A percentile compares a stretch with the other conserved stretches of the same genome.
phyloP scores from a whole-genome alignment of 2,329 filamentous ascomycete genomes.

The Microsporum canis region DNA sequence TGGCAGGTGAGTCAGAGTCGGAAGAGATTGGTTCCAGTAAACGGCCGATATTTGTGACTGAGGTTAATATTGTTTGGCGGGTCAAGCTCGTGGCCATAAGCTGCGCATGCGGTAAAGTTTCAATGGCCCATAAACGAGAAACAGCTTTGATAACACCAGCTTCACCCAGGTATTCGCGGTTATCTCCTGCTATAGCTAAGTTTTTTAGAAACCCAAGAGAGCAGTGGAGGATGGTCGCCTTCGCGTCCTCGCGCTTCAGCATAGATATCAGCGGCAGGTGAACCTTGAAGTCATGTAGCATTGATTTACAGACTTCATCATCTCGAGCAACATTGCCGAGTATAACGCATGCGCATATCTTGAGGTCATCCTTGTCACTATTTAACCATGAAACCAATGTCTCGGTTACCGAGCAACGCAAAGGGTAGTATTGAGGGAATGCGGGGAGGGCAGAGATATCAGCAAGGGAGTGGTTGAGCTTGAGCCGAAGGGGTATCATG shows the following conservation, averaged over 20 bases:
- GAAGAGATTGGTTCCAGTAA: slow-evolving; percentile 25
- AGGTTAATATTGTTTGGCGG: slow-evolving; percentile 30
- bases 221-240: slow-evolving; percentile 34
- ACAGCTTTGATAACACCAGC: slow-evolving; percentile 31
- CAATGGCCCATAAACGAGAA: slow-evolving; percentile 31
- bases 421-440: slow-evolving; percentile 30
- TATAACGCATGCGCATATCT: slow-evolving; percentile 38
- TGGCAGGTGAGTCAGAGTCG: slow-evolving; percentile 21
- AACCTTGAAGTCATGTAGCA: slow-evolving; percentile 31
- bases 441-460: slow-evolving; percentile 30
- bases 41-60: slow-evolving; percentile 27
- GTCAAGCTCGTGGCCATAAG: slow-evolving; percentile 33
- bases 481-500: slow-evolving; percentile 27
- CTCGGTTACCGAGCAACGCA: slow-evolving; percentile 27
- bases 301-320: slow-evolving; percentile 31
- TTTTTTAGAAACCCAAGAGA: slow-evolving; percentile 40
- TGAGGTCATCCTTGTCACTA: slow-evolving; percentile 32
- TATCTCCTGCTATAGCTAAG: slow-evolving; percentile 35
- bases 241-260: slow-evolving; percentile 27
- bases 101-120: slow-evolving; percentile 36
- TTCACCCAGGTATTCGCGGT: slow-evolving; percentile 29
- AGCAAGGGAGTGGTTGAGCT: slow-evolving; percentile 31
- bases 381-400: slow-evolving; percentile 32
- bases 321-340: slow-evolving; percentile 39
- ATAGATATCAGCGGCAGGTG: slow-evolving; percentile 33